Evolutionary conservation across 805 yeast species (phyloP).

Genomic region (Kuraishia borneana): DNA sequence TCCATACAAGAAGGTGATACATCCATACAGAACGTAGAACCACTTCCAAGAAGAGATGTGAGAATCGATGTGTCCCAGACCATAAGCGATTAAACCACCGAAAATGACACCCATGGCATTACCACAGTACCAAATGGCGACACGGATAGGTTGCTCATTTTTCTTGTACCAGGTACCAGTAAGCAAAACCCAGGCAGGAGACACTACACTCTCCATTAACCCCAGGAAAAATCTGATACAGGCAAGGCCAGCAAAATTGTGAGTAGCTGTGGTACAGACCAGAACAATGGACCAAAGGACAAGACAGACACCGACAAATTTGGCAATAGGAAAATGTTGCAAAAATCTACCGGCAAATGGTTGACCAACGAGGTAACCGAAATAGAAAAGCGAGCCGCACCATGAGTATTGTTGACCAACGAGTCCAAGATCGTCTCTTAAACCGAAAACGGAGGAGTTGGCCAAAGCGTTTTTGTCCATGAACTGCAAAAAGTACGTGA

Average conservation of each 20-base stretch:
- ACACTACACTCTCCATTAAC: slow-evolving; percentile 18
- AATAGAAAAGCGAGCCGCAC: slow-evolving; percentile 51
- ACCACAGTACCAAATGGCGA: slow-evolving; percentile 22
- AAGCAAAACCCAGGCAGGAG: slow-evolving; percentile 22
- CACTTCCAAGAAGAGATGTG: slow-evolving; percentile 47
- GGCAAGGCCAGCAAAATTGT: slow-evolving; percentile 33
- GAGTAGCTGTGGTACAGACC: slow-evolving; percentile 33
- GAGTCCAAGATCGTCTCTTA: slow-evolving; percentile 25
- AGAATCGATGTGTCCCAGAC: slow-evolving; percentile 23
- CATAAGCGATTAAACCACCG: slow-evolving; percentile 37
- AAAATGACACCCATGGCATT: slow-evolving; percentile 31
- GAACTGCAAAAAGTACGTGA: slow-evolving; percentile 35
- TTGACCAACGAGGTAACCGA: slow-evolving; percentile 57
- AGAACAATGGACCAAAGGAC: slow-evolving; percentile 36
- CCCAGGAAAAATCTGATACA: slow-evolving; percentile 40
- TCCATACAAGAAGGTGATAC: slow-evolving; percentile 42
- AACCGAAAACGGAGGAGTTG: slow-evolving; percentile 37
- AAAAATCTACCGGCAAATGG: too few species aligned
- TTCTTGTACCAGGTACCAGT: slow-evolving; percentile 21
- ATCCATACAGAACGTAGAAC: slow-evolving; percentile 44
- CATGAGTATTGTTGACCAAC: slow-evolving; percentile 36
- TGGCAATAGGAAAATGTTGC: slow-evolving; percentile 24
- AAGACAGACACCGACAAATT: slow-evolving; percentile 22
- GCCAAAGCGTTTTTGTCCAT: slow-evolving; percentile 49
- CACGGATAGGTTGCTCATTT: slow-evolving; percentile 19